Percentiles rank a stretch among this genome's conserved stretches.
Evolutionary conservation across 2,329 filamentous ascomycete species (phyloP).

Genomic region (Emergomyces pasteurianus): DNA sequence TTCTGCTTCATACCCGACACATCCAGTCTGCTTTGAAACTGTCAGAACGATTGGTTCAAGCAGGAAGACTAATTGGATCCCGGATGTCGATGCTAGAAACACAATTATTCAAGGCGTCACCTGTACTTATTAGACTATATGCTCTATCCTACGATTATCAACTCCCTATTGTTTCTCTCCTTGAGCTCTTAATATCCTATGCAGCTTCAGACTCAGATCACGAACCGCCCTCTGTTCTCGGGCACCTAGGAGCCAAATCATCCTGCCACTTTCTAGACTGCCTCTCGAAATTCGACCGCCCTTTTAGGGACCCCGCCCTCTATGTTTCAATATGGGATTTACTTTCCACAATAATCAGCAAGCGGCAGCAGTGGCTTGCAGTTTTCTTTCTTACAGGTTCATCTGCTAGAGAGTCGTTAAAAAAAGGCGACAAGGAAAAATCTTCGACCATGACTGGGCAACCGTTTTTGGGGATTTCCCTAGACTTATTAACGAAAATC

Average conservation of each 20-base stretch:
- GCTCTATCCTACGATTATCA: conserved; percentile 56
- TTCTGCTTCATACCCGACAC: conserved; percentile 48
- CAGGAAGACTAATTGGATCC: conserved; percentile 52
- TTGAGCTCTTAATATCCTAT: conserved; percentile 61
- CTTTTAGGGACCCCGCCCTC: conserved; percentile 52
- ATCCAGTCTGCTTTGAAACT: conserved; percentile 54
- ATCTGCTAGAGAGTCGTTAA: conserved; percentile 65
- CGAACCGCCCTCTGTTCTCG: conserved; percentile 91
- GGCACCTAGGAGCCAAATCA: conserved; percentile 70
- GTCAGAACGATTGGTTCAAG: conserved; percentile 56
- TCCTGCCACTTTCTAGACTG: conserved; percentile 75
- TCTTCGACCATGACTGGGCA: conserved; percentile 40
- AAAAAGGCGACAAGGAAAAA: conserved; percentile 38
- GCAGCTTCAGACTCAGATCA: conserved; percentile 48
- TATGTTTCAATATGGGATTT: conserved; percentile 69
- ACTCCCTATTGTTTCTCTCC: conserved; percentile 52
- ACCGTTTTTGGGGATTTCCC: conserved; percentile 62
- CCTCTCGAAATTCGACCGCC: conserved; percentile 63
- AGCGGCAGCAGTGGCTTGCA: conserved; percentile 91
- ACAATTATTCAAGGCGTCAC: conserved; percentile 69
- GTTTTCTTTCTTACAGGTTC: conserved; percentile 83
- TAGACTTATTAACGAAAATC: conserved; percentile 58
- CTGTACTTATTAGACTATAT: conserved; percentile 64
- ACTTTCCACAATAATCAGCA: conserved; percentile 73
- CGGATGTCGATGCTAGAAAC: conserved; percentile 57